A percentile compares a stretch with the other conserved stretches of the same genome.
Conservation (phyloP, 2,329 filamentous ascomycete species). For the Botrytis galanthina region DNA sequence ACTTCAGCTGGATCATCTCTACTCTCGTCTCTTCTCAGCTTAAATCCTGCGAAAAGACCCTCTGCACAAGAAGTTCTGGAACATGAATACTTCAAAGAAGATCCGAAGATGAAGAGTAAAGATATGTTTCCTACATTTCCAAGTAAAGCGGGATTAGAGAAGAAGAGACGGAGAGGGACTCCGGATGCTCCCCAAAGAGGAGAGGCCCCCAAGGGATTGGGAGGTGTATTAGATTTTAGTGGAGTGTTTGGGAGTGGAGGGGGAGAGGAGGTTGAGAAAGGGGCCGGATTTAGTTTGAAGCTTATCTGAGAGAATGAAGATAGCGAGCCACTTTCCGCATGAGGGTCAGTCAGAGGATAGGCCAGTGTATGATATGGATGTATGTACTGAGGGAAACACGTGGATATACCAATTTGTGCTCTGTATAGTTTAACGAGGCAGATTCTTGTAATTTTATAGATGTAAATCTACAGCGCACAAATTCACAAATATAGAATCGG, state of each 20-base stretch:
- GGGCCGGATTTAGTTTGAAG: slow-evolving; percentile 64
- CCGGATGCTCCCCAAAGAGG: slow-evolving; percentile 83
- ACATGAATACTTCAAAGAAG: slow-evolving; percentile 84
- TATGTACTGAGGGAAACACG: background rate
- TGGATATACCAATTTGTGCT: slow-evolving; percentile 13
- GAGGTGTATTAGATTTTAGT: slow-evolving; percentile 57
- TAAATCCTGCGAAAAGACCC: slow-evolving; percentile 72
- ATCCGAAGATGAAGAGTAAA: slow-evolving; percentile 84
- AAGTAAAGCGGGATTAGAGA: slow-evolving; percentile 90
- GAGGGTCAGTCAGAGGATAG: no score
- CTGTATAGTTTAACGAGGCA: background rate
- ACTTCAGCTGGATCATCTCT: slow-evolving; percentile 71
- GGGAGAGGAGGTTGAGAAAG: slow-evolving; percentile 61
- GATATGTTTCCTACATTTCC: slow-evolving; percentile 97
- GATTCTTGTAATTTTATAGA: background rate
- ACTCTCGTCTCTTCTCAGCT: slow-evolving; percentile 65
- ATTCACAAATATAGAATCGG: background rate
- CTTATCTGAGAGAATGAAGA: slow-evolving; percentile 47
- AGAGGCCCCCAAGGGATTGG: slow-evolving; percentile 45
- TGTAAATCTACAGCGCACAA: background rate
- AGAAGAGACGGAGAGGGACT: slow-evolving; percentile 66
- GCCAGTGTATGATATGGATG: background rate
- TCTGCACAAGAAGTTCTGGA: slow-evolving; percentile 70
- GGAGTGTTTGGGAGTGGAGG: slow-evolving; percentile 68
- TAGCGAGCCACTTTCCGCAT: background rate